Percentiles rank a stretch among this genome's conserved stretches.
phyloP scores from a whole-genome alignment of 2,329 filamentous ascomycete species.

The Penicillium sp. region DNA sequence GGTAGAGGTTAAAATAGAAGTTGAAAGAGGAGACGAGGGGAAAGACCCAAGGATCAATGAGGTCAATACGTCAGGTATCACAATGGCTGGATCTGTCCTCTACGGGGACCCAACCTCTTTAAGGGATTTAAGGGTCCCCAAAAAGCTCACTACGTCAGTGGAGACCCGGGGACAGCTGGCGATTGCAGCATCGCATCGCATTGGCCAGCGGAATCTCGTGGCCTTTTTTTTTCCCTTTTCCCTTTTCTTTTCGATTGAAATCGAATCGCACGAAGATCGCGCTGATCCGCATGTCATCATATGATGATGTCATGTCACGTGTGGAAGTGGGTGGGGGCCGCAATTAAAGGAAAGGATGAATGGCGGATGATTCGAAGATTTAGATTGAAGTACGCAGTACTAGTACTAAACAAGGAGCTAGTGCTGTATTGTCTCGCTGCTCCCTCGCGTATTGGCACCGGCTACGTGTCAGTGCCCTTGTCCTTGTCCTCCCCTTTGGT shows the following conservation, averaged over 20 bases:
- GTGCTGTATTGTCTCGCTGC: conserved; percentile 3
- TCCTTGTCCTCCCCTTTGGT: neutral
- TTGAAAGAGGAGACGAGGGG: neutral
- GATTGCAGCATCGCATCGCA: neutral
- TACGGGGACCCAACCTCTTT: neutral
- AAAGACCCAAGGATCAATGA: neutral
- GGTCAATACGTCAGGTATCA: conserved; percentile 9
- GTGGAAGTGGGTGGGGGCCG: neutral
- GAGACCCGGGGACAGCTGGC: conserved; percentile 9
- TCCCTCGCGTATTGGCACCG: conserved; percentile 25
- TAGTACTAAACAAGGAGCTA: neutral
- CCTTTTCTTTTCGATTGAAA: too few relatives aligned
- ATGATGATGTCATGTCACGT: conserved; percentile 30
- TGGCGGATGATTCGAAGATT: neutral
- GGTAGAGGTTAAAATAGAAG: conserved; percentile 3
- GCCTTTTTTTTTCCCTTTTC: neutral
- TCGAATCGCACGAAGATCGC: conserved; percentile 3
- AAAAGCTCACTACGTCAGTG: conserved; percentile 22
- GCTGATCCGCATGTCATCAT: conserved; percentile 16
- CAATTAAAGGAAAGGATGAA: neutral
- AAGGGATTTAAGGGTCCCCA: neutral
- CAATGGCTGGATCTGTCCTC: neutral
- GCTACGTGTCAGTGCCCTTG: conserved; percentile 24
- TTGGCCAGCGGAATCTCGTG: neutral
- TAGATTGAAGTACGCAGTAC: neutral